Evolutionary conservation across 768 basidiomycete genomes (phyloP), one percentile per base, ranked within the genome.

Genomic region (Amanita rimosa): DNA sequence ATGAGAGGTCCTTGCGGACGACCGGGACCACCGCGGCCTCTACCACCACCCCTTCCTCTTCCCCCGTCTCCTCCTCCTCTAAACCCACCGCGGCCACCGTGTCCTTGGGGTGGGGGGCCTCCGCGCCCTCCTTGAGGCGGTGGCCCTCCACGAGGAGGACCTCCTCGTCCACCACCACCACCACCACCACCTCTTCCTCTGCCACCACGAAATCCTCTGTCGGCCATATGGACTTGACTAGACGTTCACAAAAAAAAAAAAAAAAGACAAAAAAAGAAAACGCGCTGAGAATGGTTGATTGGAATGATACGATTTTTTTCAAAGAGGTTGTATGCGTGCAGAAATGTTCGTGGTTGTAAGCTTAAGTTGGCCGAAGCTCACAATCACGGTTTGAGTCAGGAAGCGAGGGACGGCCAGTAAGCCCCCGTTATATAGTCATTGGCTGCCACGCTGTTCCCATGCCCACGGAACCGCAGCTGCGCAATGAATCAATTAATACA

Each of bases 111-210:
- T 1, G 27, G 27, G 8, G 33, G 33, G 35, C 44, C 44, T 21
- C 44, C 26, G 17, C 27, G 27, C 27, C 27, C 27, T 27, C 27
- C 27, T n/a, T n/a, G n/a, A n/a, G n/a, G n/a, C 2, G 22, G 21
- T 11, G 24, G 14, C 6, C 42, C 26, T 14, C 44, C 29, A 2
- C 29, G 31, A n/a, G n/a, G n/a, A n/a, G n/a, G n/a, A 16, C 42
- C 22, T 16, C 21, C 27, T 22, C 27, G 11, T 6, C 27, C 8
- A 8, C 57, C 51, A 16, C n/a, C n/a, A 44, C 62, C 56, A 11
- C 66, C 62, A 29, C 34, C 19, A 1, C 64, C 61, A 38, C 64
- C 59, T 27, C 62, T 48, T 13, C 65, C 60, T 46, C 65, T 56
- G 14, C 50, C 35, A n/a, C 46, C 36, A 22, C 34, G 51, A 11